Percentiles rank a stretch among this genome's conserved stretches.
Evolutionary conservation across 495 filamentous ascomycete genomes (phyloP).

Genomic region (Penicillium soppii): DNA sequence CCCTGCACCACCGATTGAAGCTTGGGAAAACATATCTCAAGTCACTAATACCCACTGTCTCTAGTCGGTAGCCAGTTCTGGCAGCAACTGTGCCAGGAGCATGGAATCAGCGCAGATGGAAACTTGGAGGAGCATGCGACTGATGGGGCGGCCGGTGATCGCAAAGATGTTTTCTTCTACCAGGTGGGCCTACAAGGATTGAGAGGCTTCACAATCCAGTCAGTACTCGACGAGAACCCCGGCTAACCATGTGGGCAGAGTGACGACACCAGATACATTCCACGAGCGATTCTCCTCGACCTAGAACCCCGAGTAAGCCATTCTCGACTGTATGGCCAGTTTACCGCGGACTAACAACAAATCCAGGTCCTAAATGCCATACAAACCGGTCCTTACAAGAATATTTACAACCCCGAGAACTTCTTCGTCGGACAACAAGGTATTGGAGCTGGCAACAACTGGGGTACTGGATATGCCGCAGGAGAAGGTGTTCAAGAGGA

Average conservation of each 20-base stretch:
- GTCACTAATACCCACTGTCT: constrained; percentile 15
- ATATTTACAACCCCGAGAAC: constrained; percentile 99
- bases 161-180: constrained; percentile 99
- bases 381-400: constrained; percentile 88
- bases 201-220: neutral
- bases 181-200: constrained; percentile 50
- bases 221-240: neutral
- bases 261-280: constrained; percentile 98
- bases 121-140: constrained; percentile 95
- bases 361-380: constrained; percentile 84
- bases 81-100: constrained; percentile 96
- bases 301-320: constrained; percentile 81
- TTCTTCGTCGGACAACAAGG: constrained; percentile 93
- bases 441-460: constrained; percentile 93
- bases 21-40: neutral
- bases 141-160: constrained; percentile 75
- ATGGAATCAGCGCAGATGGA: constrained; percentile 95
- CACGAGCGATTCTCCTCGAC: constrained; percentile 91
- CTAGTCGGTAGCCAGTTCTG: constrained; percentile 91
- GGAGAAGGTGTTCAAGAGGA: constrained; percentile 92
- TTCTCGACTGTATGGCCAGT: neutral
- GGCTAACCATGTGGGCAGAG: constrained; percentile 38
- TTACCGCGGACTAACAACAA: neutral
- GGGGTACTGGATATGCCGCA: constrained; percentile 92
- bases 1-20: neutral